These are phyloP conservation scores for Saururus chinensis DNA, from an alignment of 164 flowering plant genomes.

Conservation along the genomic window DNA sequence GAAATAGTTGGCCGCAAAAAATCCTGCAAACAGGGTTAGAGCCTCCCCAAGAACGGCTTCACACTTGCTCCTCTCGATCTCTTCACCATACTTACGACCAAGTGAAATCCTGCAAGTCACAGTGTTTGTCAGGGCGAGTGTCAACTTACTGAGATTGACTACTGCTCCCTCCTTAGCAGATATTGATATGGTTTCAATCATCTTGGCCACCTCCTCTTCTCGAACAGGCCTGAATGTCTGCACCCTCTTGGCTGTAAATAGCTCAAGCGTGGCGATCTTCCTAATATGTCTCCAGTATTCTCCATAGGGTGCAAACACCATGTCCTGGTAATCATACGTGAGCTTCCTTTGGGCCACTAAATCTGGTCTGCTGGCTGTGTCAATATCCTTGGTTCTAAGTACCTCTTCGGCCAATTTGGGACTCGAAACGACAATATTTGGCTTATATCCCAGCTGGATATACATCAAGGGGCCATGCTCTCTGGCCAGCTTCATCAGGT, in stretches of 20 bases:
- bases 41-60: conserved; percentile 25
- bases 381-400: conserved; percentile 32
- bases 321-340: conserved; percentile 39
- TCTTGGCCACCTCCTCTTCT: conserved; percentile 24
- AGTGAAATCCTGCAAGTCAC: conserved; percentile 43
- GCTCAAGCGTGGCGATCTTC: conserved; percentile 35
- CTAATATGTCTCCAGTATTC: too few relatives aligned
- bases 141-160: conserved; percentile 24
- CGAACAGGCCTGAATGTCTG: conserved; percentile 24
- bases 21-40: conserved; percentile 35
- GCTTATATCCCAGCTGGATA: conserved; percentile 35
- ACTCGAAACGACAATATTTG: conserved; percentile 35
- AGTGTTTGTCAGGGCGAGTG: conserved; percentile 29
- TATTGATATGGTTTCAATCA: conserved; percentile 8
- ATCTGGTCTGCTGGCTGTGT: conserved; percentile 29
- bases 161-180: conserved; percentile 8
- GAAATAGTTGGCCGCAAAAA: conserved; percentile 35
- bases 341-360: conserved; percentile 29
- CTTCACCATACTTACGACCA: conserved; percentile 22
- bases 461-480: conserved; percentile 34
- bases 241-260: too few relatives aligned
- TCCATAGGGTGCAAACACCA: conserved; percentile 30
- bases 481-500: conserved; percentile 21
- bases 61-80: not conserved
- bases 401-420: conserved; percentile 22